These are phyloP conservation scores for Populus alba DNA, from an alignment of 345 rosid genomes.

Conservation along the genomic window DNA sequence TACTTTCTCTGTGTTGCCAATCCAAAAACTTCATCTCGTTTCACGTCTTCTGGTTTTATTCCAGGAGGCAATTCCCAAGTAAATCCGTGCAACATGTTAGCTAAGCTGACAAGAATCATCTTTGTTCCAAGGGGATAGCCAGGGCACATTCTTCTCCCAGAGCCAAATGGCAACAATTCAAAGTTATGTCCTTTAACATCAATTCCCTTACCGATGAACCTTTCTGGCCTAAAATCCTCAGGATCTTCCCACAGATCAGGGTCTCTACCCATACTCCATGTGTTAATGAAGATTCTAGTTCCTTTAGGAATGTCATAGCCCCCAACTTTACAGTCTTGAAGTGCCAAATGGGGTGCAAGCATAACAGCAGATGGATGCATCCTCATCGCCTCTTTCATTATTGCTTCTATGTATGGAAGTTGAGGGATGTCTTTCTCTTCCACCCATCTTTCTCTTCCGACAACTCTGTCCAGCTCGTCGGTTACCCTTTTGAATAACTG, in stretches of 20 bases:
- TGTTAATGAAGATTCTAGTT: conserved; percentile 40
- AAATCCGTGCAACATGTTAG: conserved; percentile 59
- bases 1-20: conserved; percentile 46
- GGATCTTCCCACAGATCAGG: conserved; percentile 58
- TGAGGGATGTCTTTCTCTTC: conserved; percentile 46
- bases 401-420: conserved; percentile 1
- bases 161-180: conserved; percentile 59
- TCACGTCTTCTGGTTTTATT: conserved; percentile 34
- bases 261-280: conserved; percentile 61
- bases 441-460: conserved; percentile 54
- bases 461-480: conserved; percentile 52
- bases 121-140: conserved; percentile 58
- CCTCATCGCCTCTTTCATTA: conserved; percentile 52
- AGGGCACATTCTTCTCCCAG: conserved; percentile 75
- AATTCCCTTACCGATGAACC: conserved; percentile 41
- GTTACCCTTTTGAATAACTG: conserved; percentile 44
- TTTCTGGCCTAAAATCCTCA: conserved; percentile 47
- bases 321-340: conserved; percentile 35
- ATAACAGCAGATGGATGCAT: conserved; percentile 10
- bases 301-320: conserved; percentile 54
- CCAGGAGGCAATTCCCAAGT: conserved; percentile 45
- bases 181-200: conserved; percentile 64
- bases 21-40: conserved; percentile 58
- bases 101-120: conserved; percentile 51
- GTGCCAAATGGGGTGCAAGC: conserved; percentile 43